Conservation (phyloP, 2,329 filamentous ascomycete species). For the Penicillium sp. region DNA sequence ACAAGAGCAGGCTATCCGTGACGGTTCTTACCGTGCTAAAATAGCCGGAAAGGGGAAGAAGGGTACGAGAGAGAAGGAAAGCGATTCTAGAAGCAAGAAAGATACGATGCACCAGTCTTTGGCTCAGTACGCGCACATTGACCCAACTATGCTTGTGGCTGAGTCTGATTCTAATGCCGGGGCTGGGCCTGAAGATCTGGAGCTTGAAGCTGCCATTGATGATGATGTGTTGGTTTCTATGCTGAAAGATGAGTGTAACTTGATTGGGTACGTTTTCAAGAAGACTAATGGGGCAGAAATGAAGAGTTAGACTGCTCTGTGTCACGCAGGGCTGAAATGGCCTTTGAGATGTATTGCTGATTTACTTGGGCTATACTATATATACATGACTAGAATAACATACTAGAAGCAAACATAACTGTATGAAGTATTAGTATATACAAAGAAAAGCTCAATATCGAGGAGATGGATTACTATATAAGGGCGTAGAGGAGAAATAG, state of each 20-base stretch:
- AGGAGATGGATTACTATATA: neutral
- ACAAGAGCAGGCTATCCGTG: constrained; percentile 33
- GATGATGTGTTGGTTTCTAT: constrained; percentile 37
- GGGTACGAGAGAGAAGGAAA: neutral
- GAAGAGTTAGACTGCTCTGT: neutral
- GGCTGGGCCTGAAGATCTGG: constrained; percentile 9
- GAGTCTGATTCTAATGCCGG: constrained; percentile 2
- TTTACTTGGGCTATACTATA: neutral
- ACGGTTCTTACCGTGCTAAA: constrained; percentile 12
- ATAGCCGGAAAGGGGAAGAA: constrained; percentile 4
- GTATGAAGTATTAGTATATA: neutral
- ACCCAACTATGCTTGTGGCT: constrained; percentile 32
- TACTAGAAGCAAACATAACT: neutral
- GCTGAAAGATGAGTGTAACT: constrained; percentile 40
- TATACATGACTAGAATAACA: neutral
- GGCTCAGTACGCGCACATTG: constrained; percentile 45
- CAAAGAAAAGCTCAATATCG: neutral
- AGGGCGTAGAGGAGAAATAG: no score
- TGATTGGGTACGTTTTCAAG: constrained; percentile 42
- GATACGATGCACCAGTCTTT: constrained; percentile 44
- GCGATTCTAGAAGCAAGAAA: constrained; percentile 24
- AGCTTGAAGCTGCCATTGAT: constrained; percentile 28
- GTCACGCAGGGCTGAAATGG: neutral
- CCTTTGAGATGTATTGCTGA: neutral
- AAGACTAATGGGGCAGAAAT: constrained; percentile 31